Evolutionary conservation across 208 protist genomes (phyloP).

Genomic region (Angomonas deanei): DNA sequence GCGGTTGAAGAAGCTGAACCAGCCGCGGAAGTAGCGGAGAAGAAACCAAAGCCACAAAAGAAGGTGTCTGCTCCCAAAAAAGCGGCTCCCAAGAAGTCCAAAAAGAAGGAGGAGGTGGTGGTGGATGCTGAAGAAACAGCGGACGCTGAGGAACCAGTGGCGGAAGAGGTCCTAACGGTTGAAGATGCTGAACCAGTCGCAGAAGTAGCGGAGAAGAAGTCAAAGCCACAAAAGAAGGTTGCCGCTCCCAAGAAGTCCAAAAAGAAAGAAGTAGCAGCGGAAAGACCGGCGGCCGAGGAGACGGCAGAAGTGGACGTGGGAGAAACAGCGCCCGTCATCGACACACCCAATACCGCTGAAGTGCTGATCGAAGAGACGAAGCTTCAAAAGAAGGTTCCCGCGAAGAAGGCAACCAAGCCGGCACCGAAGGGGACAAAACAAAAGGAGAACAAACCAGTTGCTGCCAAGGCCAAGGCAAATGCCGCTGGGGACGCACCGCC

Average conservation of each 20-base stretch:
- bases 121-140: not conserved
- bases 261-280: not conserved
- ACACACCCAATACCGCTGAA: not conserved
- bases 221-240: conserved; percentile 1
- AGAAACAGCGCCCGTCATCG: not conserved
- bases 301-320: conserved; percentile 9
- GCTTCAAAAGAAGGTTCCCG: not conserved
- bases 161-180: too few relatives aligned
- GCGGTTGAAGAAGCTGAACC: not conserved
- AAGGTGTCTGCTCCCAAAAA: conserved; percentile 13
- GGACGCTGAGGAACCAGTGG: too few relatives aligned
- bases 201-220: not conserved
- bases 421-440: not conserved
- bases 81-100: not conserved
- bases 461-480: not conserved
- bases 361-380: conserved; percentile 1
- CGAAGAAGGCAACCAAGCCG: too few relatives aligned
- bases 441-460: too few relatives aligned
- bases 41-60: not conserved
- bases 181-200: too few relatives aligned
- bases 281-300: conserved; percentile 3
- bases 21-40: not conserved
- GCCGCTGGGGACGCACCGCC: not conserved
- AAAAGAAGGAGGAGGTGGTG: not conserved
- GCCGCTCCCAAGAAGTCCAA: not conserved